Base-by-base conservation (phyloP, 106 monocot genomes). In the Acorus gramineus region DNA sequence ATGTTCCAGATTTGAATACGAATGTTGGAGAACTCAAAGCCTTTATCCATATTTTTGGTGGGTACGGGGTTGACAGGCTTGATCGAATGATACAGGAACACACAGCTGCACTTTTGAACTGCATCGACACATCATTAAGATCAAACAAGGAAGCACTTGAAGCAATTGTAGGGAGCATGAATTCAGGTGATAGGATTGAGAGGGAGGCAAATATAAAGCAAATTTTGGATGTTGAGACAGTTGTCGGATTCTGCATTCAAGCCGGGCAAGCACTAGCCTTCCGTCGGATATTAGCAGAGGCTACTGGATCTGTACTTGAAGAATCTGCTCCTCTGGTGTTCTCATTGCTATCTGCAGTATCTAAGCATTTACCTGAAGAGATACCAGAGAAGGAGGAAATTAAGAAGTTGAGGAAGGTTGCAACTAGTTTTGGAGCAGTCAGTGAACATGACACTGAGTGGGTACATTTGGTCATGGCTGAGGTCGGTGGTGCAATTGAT, bases 61-160 rank as follows among this genome's bases (percentile, higher is more conserved):
- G 85, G 10, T 98, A 98, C 71, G 96, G 96, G 46, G 81, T 98
- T 62, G 91, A 91, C 50, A 80, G 59, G 52, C 53, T 98, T 61
- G 91, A 98, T 49, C 66, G 68, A 60, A 67, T 82, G 74, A 43
- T 92, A 14, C 78, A 66, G 70, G 87, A 85, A 53, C 85, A 91
- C 49, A 71, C 82, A 42, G 65, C 83, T 61, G 85, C 96, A 43
- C 69, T 98, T 46, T 62, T 98, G 69, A 91, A 79, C 57, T 91
- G 91, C 62, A 83, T 98, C 14, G 81, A 81, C 65, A 81, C 96
- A 10, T 71, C 85, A 10, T 50, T 98, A 60, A 69, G 77, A 5
- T 78, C 91, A 67, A 98, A 91, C 65, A 82, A 72, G 52, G 96
- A 98, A 64, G 80, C 79, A 61, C 79, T 98, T 28, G 91, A 98